These are phyloP conservation scores for Notholithocarpus densiflorus DNA, from an alignment of 306 rosid species.

Conservation along the genomic window DNA sequence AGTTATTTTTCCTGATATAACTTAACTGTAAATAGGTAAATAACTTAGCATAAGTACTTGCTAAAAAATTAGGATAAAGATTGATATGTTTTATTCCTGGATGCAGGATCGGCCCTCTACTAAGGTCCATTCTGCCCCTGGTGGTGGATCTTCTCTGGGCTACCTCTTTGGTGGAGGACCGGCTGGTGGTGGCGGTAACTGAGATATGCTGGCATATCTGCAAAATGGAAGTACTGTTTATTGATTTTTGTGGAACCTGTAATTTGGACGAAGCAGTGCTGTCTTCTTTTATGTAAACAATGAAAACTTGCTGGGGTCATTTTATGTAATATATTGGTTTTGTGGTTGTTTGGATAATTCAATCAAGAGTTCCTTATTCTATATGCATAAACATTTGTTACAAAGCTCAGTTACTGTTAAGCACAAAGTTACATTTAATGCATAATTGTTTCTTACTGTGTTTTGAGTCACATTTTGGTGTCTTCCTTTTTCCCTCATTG, in stretches of 20 bases:
- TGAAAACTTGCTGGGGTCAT: conserved; percentile 35
- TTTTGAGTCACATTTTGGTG: background rate
- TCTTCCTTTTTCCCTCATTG: no score
- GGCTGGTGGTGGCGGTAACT: conserved; percentile 51
- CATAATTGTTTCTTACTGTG: background rate
- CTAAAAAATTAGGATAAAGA: background rate
- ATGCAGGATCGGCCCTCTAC: conserved; percentile 97
- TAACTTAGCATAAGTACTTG: no score
- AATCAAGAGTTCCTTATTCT: conserved; percentile 40
- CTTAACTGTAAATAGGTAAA: background rate
- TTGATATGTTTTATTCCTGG: conserved; percentile 8
- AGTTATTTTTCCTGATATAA: background rate
- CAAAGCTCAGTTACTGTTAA: conserved; percentile 29
- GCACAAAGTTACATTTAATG: conserved; percentile 28
- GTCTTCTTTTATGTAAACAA: conserved; percentile 29
- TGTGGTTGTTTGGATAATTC: conserved; percentile 56
- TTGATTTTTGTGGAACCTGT: conserved; percentile 33
- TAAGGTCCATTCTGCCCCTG: conserved; percentile 96
- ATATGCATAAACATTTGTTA: conserved; percentile 51
- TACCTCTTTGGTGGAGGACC: conserved; percentile 77
- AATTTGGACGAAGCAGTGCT: conserved; percentile 33
- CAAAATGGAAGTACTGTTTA: background rate
- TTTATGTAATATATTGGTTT: conserved; percentile 61
- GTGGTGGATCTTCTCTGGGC: conserved; percentile 94
- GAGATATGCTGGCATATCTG: conserved; percentile 17